A percentile compares a stretch with the other conserved stretches of the same genome.
phyloP scores from a whole-genome alignment of 345 rosid genomes.

The Gossypium stocksii region DNA sequence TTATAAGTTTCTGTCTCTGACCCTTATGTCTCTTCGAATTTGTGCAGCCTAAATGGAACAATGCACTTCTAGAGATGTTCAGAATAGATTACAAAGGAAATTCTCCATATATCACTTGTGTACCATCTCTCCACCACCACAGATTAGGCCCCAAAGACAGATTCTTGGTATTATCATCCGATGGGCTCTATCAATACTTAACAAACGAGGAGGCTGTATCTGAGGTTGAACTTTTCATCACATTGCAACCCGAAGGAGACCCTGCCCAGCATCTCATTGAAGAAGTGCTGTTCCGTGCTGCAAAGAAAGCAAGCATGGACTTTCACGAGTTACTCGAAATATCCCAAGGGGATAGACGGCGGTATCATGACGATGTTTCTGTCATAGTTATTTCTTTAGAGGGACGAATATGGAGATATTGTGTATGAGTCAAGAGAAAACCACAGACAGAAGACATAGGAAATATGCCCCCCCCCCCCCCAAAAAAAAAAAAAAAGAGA shows the following conservation, averaged over 20 bases:
- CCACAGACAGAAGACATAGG: constrained; percentile 17
- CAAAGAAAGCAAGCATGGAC: constrained; percentile 96
- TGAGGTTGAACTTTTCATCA: constrained; percentile 78
- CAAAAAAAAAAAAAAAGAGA: background rate
- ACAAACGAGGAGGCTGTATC: constrained; percentile 91
- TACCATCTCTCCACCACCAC: constrained; percentile 78
- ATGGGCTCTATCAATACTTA: constrained; percentile 90
- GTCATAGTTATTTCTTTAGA: constrained; percentile 84
- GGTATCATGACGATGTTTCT: constrained; percentile 92
- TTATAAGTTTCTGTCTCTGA: background rate
- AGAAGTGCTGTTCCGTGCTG: constrained; percentile 86
- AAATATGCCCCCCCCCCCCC: constrained; percentile 3
- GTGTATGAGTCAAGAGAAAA: constrained; percentile 52
- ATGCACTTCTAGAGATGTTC: constrained; percentile 90
- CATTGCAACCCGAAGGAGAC: constrained; percentile 91
- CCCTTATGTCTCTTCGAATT: background rate
- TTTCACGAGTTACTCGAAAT: constrained; percentile 82
- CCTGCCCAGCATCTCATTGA: constrained; percentile 95
- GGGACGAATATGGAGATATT: constrained; percentile 95
- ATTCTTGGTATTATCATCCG: constrained; percentile 80
- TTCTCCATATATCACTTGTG: constrained; percentile 71
- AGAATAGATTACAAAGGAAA: constrained; percentile 79
- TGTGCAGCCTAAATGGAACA: constrained; percentile 87
- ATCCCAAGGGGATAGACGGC: constrained; percentile 85
- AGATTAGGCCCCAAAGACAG: constrained; percentile 72